Base-by-base conservation (phyloP, 2,329 filamentous ascomycete species). In the Pyricularia grisea region DNA sequence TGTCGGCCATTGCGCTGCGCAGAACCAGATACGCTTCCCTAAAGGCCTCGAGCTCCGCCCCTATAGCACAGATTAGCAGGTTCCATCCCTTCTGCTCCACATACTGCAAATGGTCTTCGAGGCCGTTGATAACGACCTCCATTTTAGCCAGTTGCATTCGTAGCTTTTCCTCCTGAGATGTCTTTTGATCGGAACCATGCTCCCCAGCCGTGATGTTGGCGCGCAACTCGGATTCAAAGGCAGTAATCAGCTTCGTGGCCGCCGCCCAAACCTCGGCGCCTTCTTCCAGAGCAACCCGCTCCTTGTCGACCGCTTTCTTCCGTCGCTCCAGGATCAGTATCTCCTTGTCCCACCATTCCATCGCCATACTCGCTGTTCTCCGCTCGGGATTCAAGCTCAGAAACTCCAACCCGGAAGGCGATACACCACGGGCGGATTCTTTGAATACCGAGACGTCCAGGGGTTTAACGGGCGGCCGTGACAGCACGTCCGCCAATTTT, bases 41-140 rank as follows among this genome's bases (percentile, higher is more conserved):
- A 27, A 80, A 78, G 0, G 76, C 76, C 63, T 76, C 75, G 4
- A 79, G 72, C 69, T 78, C 92, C 0, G 92, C 91, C 0, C 91
- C 90, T 42, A 94, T 88, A 12, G 90, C 91, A 67, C 87, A 91
- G 4, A 93, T 88, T 23, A 94, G 81, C 20, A 94, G 79, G 69
- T 90, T 93, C 91, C 92, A 94, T 20, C 84, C 83, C 69, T 85
- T 85, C 1, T 82, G 79, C 70, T 91, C 86, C 0, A 89, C 89
- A 2, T 83, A 75, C 1, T 81, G 79, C 30, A 88, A 74, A 25
- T 84, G 82, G 20, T 81, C 78, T 68, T 88, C 83, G 4, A 94
- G 78, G 2, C 84, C 82, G 0, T 74, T 73, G 14, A 90, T 83
- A 4, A 89, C 84, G 3, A 74, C 75, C 31, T 84, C 80, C 83